Percentiles rank a stretch among this genome's conserved stretches.
Conservation (phyloP, 805 yeast genomes). For the Starmerella apis region DNA sequence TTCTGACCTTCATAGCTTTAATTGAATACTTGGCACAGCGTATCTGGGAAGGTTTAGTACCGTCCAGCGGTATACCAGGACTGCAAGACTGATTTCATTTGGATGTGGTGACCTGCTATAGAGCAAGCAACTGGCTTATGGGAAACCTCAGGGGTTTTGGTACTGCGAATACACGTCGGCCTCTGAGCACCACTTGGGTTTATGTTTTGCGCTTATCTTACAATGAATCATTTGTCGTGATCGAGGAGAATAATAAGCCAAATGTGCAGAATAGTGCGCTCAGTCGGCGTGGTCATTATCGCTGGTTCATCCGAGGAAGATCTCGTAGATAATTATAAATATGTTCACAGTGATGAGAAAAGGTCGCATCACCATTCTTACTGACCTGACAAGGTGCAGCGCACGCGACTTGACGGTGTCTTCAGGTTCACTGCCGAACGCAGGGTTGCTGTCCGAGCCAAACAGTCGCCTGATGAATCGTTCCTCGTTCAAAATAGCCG, state of each 20-base stretch:
- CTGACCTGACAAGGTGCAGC: conserved; percentile 58
- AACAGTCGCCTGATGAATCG: conserved; percentile 60
- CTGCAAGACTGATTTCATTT: background rate
- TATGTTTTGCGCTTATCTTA: too few relatives aligned
- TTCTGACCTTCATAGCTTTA: too few relatives aligned
- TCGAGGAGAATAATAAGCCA: too few relatives aligned
- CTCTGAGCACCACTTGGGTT: too few relatives aligned
- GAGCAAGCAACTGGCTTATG: too few relatives aligned
- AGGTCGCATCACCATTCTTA: conserved; percentile 63
- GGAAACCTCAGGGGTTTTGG: too few relatives aligned
- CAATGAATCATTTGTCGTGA: background rate
- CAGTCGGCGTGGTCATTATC: too few relatives aligned
- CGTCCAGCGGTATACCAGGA: background rate
- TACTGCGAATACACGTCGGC: too few relatives aligned
- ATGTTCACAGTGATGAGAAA: conserved; percentile 62
- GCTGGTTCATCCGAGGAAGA: conserved; percentile 46
- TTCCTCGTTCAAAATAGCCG: conserved; percentile 72
- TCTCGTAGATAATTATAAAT: conserved; percentile 57
- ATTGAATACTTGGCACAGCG: too few relatives aligned
- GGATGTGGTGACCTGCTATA: too few relatives aligned
- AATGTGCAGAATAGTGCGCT: too few relatives aligned
- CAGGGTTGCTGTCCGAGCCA: conserved; percentile 33
- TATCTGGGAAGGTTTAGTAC: background rate
- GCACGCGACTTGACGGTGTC: conserved; percentile 48
- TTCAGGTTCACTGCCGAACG: conserved; percentile 35